These are phyloP conservation scores for Mycena pura DNA, from an alignment of 768 basidiomycete genomes.

Conservation along the genomic window DNA sequence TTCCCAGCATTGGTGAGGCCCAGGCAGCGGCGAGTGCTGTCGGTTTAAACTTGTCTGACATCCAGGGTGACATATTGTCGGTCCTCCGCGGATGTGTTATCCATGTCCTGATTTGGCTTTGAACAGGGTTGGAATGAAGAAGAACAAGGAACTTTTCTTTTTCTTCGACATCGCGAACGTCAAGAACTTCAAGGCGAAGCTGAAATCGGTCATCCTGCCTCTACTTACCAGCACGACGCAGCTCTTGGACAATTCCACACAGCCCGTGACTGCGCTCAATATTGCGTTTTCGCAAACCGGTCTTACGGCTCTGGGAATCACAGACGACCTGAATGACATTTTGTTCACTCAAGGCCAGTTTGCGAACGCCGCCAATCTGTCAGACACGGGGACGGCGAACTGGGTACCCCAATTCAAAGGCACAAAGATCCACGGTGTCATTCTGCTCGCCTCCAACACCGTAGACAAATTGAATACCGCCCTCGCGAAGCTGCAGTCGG, in stretches of 20 bases:
- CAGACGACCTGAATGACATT: constrained; percentile 19
- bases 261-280: constrained; percentile 28
- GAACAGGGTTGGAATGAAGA: constrained; percentile 30
- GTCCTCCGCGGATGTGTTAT: not conserved
- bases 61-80: constrained; percentile 32
- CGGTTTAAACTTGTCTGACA: constrained; percentile 23
- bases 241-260: constrained; percentile 7
- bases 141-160: constrained; percentile 31
- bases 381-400: constrained; percentile 24
- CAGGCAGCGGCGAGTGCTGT: constrained; percentile 16
- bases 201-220: constrained; percentile 12
- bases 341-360: constrained; percentile 22
- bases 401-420: constrained; percentile 24
- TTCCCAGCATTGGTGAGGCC: constrained; percentile 9
- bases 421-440: constrained; percentile 27
- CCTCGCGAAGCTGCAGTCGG: constrained; percentile 7
- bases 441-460: constrained; percentile 28
- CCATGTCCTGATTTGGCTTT: not conserved
- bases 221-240: constrained; percentile 26
- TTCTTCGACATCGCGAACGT: constrained; percentile 30
- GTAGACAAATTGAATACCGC: constrained; percentile 7
- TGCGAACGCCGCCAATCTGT: constrained; percentile 7
- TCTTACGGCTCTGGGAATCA: constrained; percentile 18
- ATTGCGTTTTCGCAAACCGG: constrained; percentile 31
- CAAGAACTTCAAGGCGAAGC: constrained; percentile 24